These are phyloP conservation scores for Artemisia tridentata DNA, from an alignment of 129 eudicot species.

Conservation along the genomic window DNA sequence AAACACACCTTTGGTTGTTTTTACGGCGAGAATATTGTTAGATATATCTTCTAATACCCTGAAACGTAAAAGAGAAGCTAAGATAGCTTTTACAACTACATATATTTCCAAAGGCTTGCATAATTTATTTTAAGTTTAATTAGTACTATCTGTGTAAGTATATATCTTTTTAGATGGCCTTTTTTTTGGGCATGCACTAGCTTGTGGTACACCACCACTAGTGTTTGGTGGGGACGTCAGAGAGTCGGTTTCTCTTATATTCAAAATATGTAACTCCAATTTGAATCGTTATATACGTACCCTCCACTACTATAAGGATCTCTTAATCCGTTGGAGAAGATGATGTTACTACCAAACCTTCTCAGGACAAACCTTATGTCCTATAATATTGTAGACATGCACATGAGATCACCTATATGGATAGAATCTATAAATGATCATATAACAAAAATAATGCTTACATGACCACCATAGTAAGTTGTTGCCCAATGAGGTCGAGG, in stretches of 20 bases:
- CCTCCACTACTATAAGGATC: conserved; percentile 85
- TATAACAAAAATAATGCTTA: neutral
- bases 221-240: too few species aligned
- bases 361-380: conserved; percentile 51
- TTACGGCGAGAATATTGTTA: neutral
- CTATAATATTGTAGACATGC: conserved; percentile 24
- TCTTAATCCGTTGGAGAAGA: conserved; percentile 74
- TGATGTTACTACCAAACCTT: conserved; percentile 77
- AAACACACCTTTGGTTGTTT: neutral
- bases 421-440: neutral
- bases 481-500: neutral
- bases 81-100: neutral
- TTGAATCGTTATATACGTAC: conserved; percentile 29
- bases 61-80: neutral
- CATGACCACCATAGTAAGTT: conserved; percentile 4
- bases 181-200: too few species aligned
- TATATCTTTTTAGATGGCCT: too few species aligned
- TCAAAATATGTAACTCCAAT: too few species aligned
- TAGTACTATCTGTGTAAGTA: neutral
- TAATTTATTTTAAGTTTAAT: neutral
- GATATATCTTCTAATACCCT: neutral
- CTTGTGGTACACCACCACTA: too few species aligned
- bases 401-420: neutral
- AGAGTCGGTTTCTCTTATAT: too few species aligned
- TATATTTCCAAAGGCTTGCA: neutral